Percentiles rank a stretch among this genome's conserved stretches.
Evolutionary conservation across 306 rosid species (phyloP).

Genomic region (Cicer bijugum): DNA sequence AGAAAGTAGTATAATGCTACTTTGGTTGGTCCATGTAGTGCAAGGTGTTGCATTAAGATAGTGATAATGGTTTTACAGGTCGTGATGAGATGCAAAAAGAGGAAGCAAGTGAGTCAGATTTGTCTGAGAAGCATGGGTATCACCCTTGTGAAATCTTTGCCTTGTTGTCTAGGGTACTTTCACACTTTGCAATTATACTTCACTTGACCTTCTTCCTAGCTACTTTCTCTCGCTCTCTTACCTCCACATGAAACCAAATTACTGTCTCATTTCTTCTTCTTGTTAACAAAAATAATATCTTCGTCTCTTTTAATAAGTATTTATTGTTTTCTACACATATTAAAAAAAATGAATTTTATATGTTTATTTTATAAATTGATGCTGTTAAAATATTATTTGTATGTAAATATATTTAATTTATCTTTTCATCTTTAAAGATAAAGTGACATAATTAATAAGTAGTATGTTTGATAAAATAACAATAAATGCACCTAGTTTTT

Average conservation of each 20-base stretch:
- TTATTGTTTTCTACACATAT: no score
- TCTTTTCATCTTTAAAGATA: no score
- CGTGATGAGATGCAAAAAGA: slow-evolving; percentile 75
- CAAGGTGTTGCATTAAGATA: slow-evolving; percentile 53
- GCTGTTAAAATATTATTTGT: no score
- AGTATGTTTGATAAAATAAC: no score
- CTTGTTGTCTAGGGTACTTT: slow-evolving; percentile 60
- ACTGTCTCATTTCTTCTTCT: no score
- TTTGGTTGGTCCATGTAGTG: slow-evolving; percentile 57
- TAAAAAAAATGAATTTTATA: no score
- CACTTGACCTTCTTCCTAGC: slow-evolving; percentile 53
- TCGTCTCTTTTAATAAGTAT: no score
- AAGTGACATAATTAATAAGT: no score
- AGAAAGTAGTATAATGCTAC: slow-evolving; percentile 24
- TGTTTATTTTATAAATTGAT: no score
- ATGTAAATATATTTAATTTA: no score
- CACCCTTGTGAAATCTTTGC: slow-evolving; percentile 61
- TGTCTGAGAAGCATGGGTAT: slow-evolving; percentile 40
- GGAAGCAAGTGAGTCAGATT: slow-evolving; percentile 49
- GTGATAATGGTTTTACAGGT: slow-evolving; percentile 58
- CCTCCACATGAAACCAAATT: slow-evolving; percentile 46
- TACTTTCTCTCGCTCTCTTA: slow-evolving; percentile 41
- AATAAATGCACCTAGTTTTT: no score
- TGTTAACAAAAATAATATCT: no score
- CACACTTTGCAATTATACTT: slow-evolving; percentile 49